Evolutionary conservation across 805 yeast genomes (phyloP), one percentile per base, ranked within the genome.

Genomic region (Cyberlindnera saturnus): DNA sequence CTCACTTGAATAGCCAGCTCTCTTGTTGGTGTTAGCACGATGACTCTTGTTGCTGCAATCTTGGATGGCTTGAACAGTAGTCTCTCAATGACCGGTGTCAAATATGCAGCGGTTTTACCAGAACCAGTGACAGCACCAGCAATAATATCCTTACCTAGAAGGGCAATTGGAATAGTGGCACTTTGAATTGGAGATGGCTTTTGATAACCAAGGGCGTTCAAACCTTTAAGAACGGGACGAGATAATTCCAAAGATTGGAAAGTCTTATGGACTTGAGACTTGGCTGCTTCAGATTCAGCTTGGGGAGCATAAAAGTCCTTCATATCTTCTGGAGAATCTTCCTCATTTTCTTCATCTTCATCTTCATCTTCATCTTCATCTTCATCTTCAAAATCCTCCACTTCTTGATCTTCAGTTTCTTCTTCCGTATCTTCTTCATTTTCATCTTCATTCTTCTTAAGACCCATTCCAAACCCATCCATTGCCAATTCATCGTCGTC

Each of bases 91-190:
- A 90, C 87, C 13, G 99, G 99, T 43, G 93, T 85, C 83, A 93
- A 82, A 62, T 88, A 93, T 1, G 99, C 99, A 3, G 97, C 99
- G 19, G 99, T 93, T 64, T 93, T 93, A 76, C 99, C 99, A 17
- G 98, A 91, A 70, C 99, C 99, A 5, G 99, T 93, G 19, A 87
- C 96, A 31, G 99, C 99, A 71, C 98, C 98, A 15, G 98, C 99
- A 56, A 93, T 96, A 40, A 93, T 80, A 65, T 93, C 99, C 60
- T 87, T 91, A 56, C 99, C 99, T 49, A 86, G 62, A 34, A 93
- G 71, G 1, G 96, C 96, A 44, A 91, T 81, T 13, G 99, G 99
- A 48, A 93, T 90, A 8, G 95, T 79, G 1, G 96, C 86, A 47
- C 90, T 73, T 69, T 93, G 99, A 67, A 93, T 87, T 13, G 96